These are phyloP conservation scores for Wickerhamiella kazuoi DNA, from an alignment of 805 yeast species.

Conservation along the genomic window DNA sequence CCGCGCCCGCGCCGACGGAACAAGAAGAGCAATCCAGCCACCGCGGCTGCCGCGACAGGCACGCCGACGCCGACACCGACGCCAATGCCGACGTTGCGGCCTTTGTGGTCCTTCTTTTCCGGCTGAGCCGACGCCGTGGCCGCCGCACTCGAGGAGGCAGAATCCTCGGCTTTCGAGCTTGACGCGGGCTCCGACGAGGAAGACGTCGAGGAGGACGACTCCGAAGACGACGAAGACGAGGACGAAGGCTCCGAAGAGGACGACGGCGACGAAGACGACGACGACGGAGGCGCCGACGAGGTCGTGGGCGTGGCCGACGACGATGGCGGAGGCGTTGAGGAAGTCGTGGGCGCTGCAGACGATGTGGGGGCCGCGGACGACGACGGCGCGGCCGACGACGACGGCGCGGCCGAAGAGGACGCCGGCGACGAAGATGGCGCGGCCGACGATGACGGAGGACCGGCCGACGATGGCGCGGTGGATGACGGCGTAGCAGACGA, in stretches of 20 bases:
- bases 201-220: not conserved
- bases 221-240: not conserved
- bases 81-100: conserved; percentile 40
- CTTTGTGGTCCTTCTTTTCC: conserved; percentile 3
- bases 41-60: conserved; percentile 31
- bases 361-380: not conserved
- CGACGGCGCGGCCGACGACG: not conserved
- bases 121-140: not conserved
- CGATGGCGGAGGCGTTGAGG: not conserved
- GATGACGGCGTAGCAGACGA: not conserved
- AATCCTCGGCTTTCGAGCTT: not conserved
- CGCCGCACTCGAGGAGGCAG: conserved; percentile 2
- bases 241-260: not conserved
- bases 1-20: conserved; percentile 10
- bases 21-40: conserved; percentile 12
- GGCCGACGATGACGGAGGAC: not conserved
- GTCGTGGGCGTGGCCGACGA: not conserved
- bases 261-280: not conserved
- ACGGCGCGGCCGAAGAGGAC: not conserved
- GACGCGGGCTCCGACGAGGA: not conserved
- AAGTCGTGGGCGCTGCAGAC: not conserved
- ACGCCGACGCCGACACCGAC: conserved; percentile 58
- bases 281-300: not conserved
- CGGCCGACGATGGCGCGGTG: not conserved
- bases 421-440: not conserved